Evolutionary conservation across 2,329 filamentous ascomycete species (phyloP), one percentile per base, ranked within the genome.

Genomic region (Pseudohalonectria lignicola): DNA sequence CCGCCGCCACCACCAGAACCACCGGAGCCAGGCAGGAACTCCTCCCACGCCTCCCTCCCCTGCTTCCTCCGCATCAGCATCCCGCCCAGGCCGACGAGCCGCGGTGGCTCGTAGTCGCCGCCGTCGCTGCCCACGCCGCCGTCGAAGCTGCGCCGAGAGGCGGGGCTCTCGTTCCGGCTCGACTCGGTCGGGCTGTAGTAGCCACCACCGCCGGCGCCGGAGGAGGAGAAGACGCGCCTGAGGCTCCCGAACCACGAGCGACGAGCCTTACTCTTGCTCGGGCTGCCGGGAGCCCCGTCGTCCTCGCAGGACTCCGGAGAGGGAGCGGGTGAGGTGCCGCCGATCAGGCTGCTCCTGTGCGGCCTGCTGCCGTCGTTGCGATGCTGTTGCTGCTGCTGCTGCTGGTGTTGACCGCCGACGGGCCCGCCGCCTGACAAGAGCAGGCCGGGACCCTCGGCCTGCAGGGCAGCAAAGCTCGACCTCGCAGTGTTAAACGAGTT

Each of bases 181-280:
- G 52, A 36, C 19, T 43, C 41, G 18, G 43, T 39, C 16, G 41
- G 50, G 3, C 45, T 35, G 45, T 44, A 31, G 9, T 11, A n/a
- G 19, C 19, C 28, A 17, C 21, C 21, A 50, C 47, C 38, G 47
- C 55, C 34, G 47, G 48, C 47, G 51, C 49, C 45, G 56, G 41
- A 31, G 34, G 59, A 5, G 30, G 60, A 67, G 36, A 85, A 74
- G 10, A 79, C 79, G 28, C 79, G 69, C 15, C 74, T 68, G 16
- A 87, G 55, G 34, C 76, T 83, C 17, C 81, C 81, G 10, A 87
- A 62, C 77, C 80, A 85, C 18, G 71, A 71, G n/a, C 69, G 61
- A 4, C 67, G 58, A 46, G 66, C 61, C 50, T 75, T 78, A 11
- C 50, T 60, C 60, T 79, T 70, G 52, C 74, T 74, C 16, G 78